Evolutionary conservation across 768 basidiomycete species (phyloP).

Genomic region (Tylopilus plumbeoviolaceoides): DNA sequence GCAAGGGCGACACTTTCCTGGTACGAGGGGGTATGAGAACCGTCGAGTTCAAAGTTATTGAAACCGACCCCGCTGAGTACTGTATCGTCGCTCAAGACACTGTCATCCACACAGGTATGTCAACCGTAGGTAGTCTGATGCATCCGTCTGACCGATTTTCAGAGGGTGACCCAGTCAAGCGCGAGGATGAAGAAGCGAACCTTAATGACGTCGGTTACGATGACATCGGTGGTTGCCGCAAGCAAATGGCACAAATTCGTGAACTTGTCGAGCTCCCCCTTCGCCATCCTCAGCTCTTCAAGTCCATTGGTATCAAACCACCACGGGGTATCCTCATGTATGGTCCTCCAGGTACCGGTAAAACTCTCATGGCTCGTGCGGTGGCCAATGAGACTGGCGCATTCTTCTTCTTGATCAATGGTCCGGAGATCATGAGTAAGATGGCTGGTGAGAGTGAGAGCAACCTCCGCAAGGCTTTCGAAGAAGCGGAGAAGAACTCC

Average conservation of each 20-base stretch:
- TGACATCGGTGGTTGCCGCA: conserved; percentile 98
- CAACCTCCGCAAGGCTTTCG: conserved; percentile 96
- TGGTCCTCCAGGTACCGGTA: conserved; percentile 98
- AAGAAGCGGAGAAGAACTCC: conserved; percentile 99
- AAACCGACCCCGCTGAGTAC: conserved; percentile 96
- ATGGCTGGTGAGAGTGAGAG: conserved; percentile 99
- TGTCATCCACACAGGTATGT: conserved; percentile 82
- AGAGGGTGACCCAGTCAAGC: conserved; percentile 99
- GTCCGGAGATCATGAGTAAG: conserved; percentile 99
- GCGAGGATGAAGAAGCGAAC: conserved; percentile 97
- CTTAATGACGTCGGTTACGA: conserved; percentile 97
- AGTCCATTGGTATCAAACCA: conserved; percentile 99
- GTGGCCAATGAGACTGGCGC: conserved; percentile 99
- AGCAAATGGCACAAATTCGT: conserved; percentile 99
- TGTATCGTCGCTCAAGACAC: conserved; percentile 99
- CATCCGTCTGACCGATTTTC: conserved; percentile 11
- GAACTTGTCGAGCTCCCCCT: conserved; percentile 98
- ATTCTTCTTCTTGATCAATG: conserved; percentile 99
- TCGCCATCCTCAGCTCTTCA: conserved; percentile 98
- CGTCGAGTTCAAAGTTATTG: conserved; percentile 98
- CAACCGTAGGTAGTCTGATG: not conserved
- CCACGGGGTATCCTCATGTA: conserved; percentile 98
- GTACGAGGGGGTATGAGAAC: conserved; percentile 98
- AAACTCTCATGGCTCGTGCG: conserved; percentile 98
- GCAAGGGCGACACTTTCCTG: conserved; percentile 98